A percentile compares a stretch with the other conserved stretches of the same genome.
Evolutionary conservation across 2,329 filamentous ascomycete species (phyloP).

Genomic region (Cercospora nicotianae): DNA sequence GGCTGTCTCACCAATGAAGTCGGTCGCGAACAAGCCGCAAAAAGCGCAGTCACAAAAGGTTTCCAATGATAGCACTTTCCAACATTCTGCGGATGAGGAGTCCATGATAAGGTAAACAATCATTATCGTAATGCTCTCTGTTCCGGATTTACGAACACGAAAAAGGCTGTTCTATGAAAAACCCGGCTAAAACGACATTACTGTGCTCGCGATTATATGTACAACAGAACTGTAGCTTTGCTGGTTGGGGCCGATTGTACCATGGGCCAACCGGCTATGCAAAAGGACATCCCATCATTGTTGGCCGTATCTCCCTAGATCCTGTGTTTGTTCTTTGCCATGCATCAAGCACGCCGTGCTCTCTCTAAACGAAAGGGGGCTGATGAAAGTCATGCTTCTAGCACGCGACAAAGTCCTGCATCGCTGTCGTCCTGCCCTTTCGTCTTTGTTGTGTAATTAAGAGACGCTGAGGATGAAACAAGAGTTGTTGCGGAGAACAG

Average conservation of each 20-base stretch:
- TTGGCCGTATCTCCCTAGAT: conserved; percentile 9
- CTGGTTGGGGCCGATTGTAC: not conserved
- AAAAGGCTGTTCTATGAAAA: not conserved
- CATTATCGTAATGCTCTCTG: conserved; percentile 1
- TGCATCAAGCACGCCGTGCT: conserved; percentile 11
- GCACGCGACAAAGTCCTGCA: not conserved
- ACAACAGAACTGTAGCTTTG: conserved; percentile 13
- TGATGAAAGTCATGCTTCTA: conserved; percentile 2
- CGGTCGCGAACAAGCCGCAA: not conserved
- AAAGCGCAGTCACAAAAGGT: not conserved
- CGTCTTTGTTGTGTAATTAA: not conserved
- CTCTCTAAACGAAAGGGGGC: not conserved
- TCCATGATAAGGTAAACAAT: not conserved
- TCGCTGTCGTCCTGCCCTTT: not conserved
- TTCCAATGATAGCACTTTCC: not conserved
- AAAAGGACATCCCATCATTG: conserved; percentile 11
- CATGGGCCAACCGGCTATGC: not conserved
- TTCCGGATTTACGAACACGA: not conserved
- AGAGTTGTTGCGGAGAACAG: not conserved
- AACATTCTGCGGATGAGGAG: not conserved
- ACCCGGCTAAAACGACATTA: conserved; percentile 8
- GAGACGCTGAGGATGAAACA: not conserved
- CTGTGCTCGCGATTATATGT: conserved; percentile 7
- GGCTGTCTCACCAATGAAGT: not conserved
- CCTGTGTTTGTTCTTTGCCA: not conserved